Conservation (phyloP, 1,284 basidiomycete species). For the Cutaneotrichosporon mucoides region DNA sequence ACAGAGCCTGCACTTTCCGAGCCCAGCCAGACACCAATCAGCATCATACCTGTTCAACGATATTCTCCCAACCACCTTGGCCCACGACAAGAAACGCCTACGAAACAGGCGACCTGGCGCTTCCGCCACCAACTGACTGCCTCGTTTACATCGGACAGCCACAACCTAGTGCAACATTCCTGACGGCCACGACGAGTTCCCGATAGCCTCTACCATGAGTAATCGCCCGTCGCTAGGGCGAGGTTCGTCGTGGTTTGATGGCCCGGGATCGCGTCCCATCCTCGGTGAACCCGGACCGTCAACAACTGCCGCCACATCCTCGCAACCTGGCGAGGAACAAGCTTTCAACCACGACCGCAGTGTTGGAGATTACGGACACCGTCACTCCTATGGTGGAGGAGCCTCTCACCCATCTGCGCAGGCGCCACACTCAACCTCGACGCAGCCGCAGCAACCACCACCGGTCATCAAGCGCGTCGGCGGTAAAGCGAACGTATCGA, state of each 20-base stretch:
- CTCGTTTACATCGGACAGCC: neutral
- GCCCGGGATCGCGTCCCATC: slow-evolving; percentile 26
- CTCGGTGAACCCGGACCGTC: slow-evolving; percentile 17
- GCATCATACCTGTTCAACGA: too few relatives aligned
- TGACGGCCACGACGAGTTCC: neutral
- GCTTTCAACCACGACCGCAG: neutral
- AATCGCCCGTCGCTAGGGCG: slow-evolving; percentile 2
- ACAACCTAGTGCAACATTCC: neutral
- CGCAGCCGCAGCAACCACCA: neutral
- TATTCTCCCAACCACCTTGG: too few relatives aligned
- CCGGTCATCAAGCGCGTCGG: slow-evolving; percentile 23
- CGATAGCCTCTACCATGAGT: neutral
- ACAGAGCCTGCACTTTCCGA: too few relatives aligned
- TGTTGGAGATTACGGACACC: neutral
- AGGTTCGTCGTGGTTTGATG: slow-evolving; percentile 18
- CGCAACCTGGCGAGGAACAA: neutral
- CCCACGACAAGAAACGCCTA: neutral
- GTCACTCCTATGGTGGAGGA: neutral
- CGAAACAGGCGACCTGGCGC: neutral
- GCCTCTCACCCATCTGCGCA: neutral
- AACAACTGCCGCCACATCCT: neutral
- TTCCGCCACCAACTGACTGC: neutral
- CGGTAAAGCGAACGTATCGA: slow-evolving; percentile 34
- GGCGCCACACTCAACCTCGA: neutral
- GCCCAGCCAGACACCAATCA: too few relatives aligned